Evolutionary conservation across 106 monocot species (phyloP).

Genomic region (Vanilla planifolia): DNA sequence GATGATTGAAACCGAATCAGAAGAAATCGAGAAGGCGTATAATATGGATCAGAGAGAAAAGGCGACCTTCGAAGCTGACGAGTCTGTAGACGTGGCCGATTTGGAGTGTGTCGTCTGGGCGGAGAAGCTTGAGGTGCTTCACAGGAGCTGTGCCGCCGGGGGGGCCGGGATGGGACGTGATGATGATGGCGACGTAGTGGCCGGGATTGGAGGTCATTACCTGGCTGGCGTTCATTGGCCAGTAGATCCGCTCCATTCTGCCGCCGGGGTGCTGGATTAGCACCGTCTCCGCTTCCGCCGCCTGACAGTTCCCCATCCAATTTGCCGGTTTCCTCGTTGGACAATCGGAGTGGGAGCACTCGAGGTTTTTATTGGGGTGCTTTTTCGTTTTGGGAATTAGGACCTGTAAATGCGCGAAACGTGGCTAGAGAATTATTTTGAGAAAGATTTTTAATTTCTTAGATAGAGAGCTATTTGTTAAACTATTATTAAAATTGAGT

Average conservation of each 20-base stretch:
- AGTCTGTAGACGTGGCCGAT: conserved; percentile 46
- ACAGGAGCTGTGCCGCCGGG: background rate
- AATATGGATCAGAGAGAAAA: background rate
- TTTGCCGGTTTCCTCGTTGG: no score
- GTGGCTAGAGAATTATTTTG: no score
- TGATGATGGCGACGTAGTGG: conserved; percentile 48
- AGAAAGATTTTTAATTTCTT: no score
- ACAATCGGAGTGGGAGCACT: no score
- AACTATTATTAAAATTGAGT: no score
- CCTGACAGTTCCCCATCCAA: conserved; percentile 69
- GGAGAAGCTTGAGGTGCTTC: conserved; percentile 59
- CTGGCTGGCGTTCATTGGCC: conserved; percentile 34
- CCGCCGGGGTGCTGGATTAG: conserved; percentile 48
- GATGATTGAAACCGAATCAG: background rate
- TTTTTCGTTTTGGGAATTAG: no score
- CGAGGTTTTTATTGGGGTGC: no score
- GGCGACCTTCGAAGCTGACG: conserved; percentile 35
- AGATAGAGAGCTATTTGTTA: no score
- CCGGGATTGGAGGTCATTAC: conserved; percentile 64
- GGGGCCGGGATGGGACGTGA: background rate
- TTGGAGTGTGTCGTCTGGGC: conserved; percentile 47
- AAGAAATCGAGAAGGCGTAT: background rate
- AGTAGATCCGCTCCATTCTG: conserved; percentile 27
- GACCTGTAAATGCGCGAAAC: no score
- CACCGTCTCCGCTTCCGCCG: conserved; percentile 44